phyloP scores from a whole-genome alignment of 1,139 yeast genomes.

The Kodamaea fungicola region DNA sequence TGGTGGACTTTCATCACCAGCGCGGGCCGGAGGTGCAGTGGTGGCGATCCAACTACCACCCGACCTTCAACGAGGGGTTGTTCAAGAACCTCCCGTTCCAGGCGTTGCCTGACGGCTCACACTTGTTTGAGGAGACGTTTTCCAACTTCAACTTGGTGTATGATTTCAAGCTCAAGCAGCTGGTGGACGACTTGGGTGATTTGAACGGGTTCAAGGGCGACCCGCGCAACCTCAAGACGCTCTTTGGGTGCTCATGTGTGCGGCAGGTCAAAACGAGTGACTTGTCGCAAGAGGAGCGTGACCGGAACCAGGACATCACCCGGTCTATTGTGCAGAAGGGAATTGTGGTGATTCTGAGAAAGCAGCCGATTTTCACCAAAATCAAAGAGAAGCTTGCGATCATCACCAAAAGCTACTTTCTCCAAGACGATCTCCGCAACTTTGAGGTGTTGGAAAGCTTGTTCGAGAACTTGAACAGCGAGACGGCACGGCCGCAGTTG shows the following conservation, averaged over 20 bases:
- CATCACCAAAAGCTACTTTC: conserved; percentile 81
- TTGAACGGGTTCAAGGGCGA: conserved; percentile 42
- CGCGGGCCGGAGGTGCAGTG: conserved; percentile 95
- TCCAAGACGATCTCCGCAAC: conserved; percentile 75
- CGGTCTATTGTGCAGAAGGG: conserved; percentile 91
- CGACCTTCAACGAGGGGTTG: conserved; percentile 35
- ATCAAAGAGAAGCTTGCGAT: conserved; percentile 87
- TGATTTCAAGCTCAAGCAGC: conserved; percentile 51
- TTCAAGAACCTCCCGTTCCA: conserved; percentile 95
- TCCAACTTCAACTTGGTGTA: conserved; percentile 85
- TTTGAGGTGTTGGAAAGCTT: conserved; percentile 63
- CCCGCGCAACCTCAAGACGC: conserved; percentile 57
- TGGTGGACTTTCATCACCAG: conserved; percentile 91
- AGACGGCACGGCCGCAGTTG: conserved; percentile 1
- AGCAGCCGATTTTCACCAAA: conserved; percentile 82
- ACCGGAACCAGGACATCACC: conserved; percentile 65
- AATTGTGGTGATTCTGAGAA: conserved; percentile 75
- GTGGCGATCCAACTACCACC: conserved; percentile 69
- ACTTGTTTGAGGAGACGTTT: conserved; percentile 85
- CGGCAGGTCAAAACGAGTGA: conserved; percentile 72
- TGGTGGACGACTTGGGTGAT: conserved; percentile 44
- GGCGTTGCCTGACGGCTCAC: conserved; percentile 95
- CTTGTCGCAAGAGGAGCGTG: conserved; percentile 43
- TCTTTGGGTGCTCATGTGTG: conserved; percentile 92
- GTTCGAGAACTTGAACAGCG: conserved; percentile 62